A percentile compares a stretch with the other conserved stretches of the same genome.
Evolutionary conservation across 2,329 filamentous ascomycete genomes (phyloP).

Genomic region (Fusarium sarcochroum): DNA sequence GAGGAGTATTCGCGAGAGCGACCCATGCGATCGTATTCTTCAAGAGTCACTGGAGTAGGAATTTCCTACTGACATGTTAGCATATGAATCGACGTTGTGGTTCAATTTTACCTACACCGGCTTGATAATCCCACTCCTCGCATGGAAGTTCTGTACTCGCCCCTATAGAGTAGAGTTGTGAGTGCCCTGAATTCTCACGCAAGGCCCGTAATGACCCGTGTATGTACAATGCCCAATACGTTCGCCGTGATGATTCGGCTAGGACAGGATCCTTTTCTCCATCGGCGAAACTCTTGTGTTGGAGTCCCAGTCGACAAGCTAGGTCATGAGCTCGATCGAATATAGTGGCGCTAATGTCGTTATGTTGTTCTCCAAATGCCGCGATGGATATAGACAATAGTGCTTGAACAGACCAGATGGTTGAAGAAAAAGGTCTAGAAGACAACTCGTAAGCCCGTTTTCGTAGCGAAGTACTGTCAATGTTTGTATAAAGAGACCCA

Average conservation of each 20-base stretch:
- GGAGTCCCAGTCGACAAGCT: slow-evolving; percentile 37
- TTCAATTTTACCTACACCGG: slow-evolving; percentile 24
- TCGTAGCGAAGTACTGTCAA: slow-evolving; percentile 25
- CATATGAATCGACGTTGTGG: background rate
- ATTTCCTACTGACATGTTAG: slow-evolving; percentile 31
- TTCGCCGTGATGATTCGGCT: slow-evolving; percentile 45
- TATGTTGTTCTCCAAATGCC: slow-evolving; percentile 26
- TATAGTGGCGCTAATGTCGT: background rate
- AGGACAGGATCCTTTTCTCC: slow-evolving; percentile 23
- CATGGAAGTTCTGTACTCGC: slow-evolving; percentile 44
- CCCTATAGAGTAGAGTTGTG: slow-evolving; percentile 16
- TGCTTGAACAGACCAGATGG: slow-evolving; percentile 46
- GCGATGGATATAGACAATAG: slow-evolving; percentile 40
- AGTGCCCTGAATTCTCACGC: slow-evolving; percentile 20
- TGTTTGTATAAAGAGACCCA: slow-evolving; percentile 39
- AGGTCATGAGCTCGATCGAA: slow-evolving; percentile 32
- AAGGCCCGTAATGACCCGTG: slow-evolving; percentile 41
- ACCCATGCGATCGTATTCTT: slow-evolving; percentile 27
- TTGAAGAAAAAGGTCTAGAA: slow-evolving; percentile 11
- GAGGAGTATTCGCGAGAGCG: slow-evolving; percentile 32
- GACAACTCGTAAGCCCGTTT: slow-evolving; percentile 35
- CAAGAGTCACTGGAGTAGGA: slow-evolving; percentile 29
- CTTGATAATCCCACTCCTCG: slow-evolving; percentile 45
- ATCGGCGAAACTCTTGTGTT: slow-evolving; percentile 39
- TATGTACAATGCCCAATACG: slow-evolving; percentile 46